Evolutionary conservation across 2,329 filamentous ascomycete genomes (phyloP).

Genomic region (Phoma sp.): DNA sequence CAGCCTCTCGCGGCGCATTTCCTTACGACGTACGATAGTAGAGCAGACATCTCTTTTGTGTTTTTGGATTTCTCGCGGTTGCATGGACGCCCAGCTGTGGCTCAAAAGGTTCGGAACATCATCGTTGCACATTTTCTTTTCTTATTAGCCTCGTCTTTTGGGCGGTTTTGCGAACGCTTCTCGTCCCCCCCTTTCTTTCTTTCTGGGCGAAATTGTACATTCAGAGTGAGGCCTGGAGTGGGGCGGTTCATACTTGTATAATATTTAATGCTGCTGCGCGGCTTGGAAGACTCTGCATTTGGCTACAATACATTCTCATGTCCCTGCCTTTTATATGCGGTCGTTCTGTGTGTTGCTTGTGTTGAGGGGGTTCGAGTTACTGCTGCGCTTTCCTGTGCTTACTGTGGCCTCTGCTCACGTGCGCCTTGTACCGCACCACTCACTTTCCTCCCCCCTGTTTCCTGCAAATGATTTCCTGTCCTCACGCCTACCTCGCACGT

Average conservation of each 20-base stretch:
- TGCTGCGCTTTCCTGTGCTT: too few relatives aligned
- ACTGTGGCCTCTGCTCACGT: too few relatives aligned
- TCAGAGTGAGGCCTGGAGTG: slow-evolving; percentile 2
- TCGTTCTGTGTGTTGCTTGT: background rate
- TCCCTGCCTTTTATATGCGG: background rate
- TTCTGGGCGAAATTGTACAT: slow-evolving; percentile 16
- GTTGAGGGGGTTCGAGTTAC: too few relatives aligned
- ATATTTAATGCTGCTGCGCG: slow-evolving; percentile 38
- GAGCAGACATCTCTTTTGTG: slow-evolving; percentile 16
- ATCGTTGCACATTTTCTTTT: slow-evolving; percentile 10
- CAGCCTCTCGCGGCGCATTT: slow-evolving; percentile 12
- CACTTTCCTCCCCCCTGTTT: too few relatives aligned
- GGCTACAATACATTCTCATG: background rate
- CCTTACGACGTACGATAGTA: slow-evolving; percentile 18
- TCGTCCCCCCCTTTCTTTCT: slow-evolving; percentile 15
- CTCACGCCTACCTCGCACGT: too few relatives aligned
- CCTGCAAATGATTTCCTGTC: too few relatives aligned
- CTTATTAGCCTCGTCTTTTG: slow-evolving; percentile 1
- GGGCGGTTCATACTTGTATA: slow-evolving; percentile 26
- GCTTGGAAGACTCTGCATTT: background rate
- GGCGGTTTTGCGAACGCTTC: slow-evolving; percentile 8
- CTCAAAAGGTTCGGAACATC: slow-evolving; percentile 17
- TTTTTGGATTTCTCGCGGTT: slow-evolving; percentile 11
- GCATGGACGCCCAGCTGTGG: slow-evolving; percentile 11
- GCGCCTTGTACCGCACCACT: too few relatives aligned